Evolutionary conservation across 2,329 filamentous ascomycete genomes (phyloP), one percentile per base, ranked within the genome.

Genomic region (Chaetothyriales sp.): DNA sequence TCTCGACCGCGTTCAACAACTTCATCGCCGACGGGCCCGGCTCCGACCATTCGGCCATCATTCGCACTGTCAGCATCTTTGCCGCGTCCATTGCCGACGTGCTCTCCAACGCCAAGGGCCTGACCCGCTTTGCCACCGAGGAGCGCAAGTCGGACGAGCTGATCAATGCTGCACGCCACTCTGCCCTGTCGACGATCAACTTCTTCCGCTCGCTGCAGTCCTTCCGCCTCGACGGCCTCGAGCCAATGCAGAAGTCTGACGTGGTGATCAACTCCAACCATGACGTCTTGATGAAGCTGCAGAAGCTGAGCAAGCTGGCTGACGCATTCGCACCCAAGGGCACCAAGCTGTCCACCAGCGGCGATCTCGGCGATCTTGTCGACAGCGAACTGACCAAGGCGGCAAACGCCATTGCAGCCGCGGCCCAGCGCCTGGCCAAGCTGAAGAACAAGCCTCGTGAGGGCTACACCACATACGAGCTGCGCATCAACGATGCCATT

Each of bases 181-280:
- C 90, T 25, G 92, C 92, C 1, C 79, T 84, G 59, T 84, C 88
- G 0, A 89, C 89, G 0, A 87, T 95, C 58, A 86, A 87, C 64
- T 97, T 97, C 75, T 95, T 98, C 82, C 86, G 90, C 47, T 83
- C 85, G 51, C 78, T 98, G 19, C 87, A 94, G 70, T 95, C 89
- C 59, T 95, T 95, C 76, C 82, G 92, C 9, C 76, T 98, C 13
- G 89, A 94, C 63, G 89, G 86, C 52, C 80, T 97, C 67, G 89
- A 95, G 59, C 81, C 87, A 13, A 76, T 94, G 57, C 86, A 94
- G 67, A 95, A 94, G 80, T 94, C 89, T 2, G 90, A 97, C 57
- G 88, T 97, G 33, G 90, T 98, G 51, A 94, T 98, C 72, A 94
- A 92, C 71, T 90, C 86, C 74, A 97, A 95, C 69, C 87, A 94